These are phyloP conservation scores for Taiwanofungus camphoratus DNA, from an alignment of 1,284 basidiomycete species.

Conservation along the genomic window DNA sequence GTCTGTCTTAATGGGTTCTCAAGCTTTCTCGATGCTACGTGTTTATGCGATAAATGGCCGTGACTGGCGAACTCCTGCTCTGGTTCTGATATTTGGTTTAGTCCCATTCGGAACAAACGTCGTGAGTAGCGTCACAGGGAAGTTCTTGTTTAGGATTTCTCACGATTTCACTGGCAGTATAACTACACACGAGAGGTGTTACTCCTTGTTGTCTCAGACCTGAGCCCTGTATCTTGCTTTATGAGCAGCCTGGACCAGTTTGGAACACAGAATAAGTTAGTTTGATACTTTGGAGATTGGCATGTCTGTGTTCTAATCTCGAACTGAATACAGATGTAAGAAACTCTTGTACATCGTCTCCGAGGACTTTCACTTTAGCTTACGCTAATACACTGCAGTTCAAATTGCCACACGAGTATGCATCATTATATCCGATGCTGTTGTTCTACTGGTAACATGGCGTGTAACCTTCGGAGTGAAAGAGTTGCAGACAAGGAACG, in stretches of 20 bases:
- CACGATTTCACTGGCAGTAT: background rate
- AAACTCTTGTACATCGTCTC: background rate
- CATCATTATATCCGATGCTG: background rate
- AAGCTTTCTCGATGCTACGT: background rate
- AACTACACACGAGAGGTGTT: background rate
- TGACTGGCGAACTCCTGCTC: background rate
- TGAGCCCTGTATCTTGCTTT: background rate
- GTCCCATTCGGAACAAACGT: background rate
- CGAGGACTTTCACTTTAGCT: background rate
- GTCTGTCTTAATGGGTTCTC: background rate
- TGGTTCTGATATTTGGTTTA: background rate
- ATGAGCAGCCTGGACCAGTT: background rate
- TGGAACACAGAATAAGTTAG: background rate
- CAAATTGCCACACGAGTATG: background rate
- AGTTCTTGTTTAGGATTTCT: background rate
- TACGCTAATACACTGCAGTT: background rate
- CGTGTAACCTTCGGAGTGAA: background rate
- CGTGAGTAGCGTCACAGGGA: background rate
- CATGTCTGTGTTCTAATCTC: background rate
- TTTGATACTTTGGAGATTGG: background rate
- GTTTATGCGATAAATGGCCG: background rate
- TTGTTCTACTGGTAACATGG: background rate
- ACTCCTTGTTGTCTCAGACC: background rate
- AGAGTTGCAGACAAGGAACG: background rate
- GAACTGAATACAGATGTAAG: background rate